A percentile compares a stretch with the other conserved stretches of the same genome.
Conservation (phyloP, 2,329 filamentous ascomycete genomes). For the Incumbomyces delicatus region DNA sequence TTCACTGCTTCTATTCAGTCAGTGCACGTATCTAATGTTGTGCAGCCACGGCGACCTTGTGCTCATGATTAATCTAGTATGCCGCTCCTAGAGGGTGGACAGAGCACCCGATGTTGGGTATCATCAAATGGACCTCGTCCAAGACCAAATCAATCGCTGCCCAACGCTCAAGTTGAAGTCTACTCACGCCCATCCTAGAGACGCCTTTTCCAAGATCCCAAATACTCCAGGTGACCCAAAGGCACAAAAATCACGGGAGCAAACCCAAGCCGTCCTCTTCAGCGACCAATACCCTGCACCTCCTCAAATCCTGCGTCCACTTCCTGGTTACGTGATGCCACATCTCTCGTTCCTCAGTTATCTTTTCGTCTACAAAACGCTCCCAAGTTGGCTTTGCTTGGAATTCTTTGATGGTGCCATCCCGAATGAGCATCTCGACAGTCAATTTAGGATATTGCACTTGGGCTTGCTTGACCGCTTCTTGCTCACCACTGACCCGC, state of each 20-base stretch:
- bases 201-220: too few species aligned
- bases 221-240: too few species aligned
- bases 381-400: conserved; percentile 17
- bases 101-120: too few species aligned
- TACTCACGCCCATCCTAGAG: too few species aligned
- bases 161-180: too few species aligned
- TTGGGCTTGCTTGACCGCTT: conserved; percentile 13
- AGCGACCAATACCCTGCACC: conserved; percentile 15
- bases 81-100: too few species aligned
- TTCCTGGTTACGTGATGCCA: conserved; percentile 19
- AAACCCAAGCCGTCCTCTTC: conserved; percentile 20
- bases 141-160: too few species aligned
- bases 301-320: conserved; percentile 21
- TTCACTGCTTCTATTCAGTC: too few species aligned
- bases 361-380: conserved; percentile 18
- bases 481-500: conserved; percentile 11
- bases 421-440: conserved; percentile 18
- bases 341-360: conserved; percentile 18
- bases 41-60: too few species aligned
- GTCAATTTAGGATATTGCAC: conserved; percentile 17
- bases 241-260: not conserved
- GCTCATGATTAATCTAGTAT: too few species aligned
- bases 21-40: too few species aligned
- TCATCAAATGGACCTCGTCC: too few species aligned
- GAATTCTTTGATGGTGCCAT: conserved; percentile 15